These are phyloP conservation scores for Lentinula sp. DNA, from an alignment of 768 basidiomycete species.

Conservation along the genomic window DNA sequence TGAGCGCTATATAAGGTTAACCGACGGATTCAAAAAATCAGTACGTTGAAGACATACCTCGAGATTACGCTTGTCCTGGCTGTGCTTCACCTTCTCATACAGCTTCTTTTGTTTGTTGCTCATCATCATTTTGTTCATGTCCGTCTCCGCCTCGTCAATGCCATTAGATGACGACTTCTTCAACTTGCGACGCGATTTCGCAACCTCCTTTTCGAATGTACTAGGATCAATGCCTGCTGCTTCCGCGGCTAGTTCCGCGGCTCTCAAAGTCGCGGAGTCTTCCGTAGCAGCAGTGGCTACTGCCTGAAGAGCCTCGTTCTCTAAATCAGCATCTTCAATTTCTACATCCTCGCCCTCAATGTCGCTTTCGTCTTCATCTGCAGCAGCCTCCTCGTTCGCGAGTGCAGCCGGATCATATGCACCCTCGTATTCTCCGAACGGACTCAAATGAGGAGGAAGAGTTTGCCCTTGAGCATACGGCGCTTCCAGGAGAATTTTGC, in stretches of 20 bases:
- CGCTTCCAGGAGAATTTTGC: constrained; percentile 79
- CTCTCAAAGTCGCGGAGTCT: constrained; percentile 68
- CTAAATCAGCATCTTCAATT: constrained; percentile 17
- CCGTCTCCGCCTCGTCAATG: constrained; percentile 50
- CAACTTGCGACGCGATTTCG: constrained; percentile 44
- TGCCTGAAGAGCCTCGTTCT: constrained; percentile 24
- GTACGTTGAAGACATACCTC: constrained; percentile 54
- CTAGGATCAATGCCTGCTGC: constrained; percentile 77
- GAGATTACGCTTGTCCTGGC: constrained; percentile 64
- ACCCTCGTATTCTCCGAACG: constrained; percentile 79
- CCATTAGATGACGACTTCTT: constrained; percentile 19
- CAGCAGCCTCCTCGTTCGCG: constrained; percentile 24
- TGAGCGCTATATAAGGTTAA: constrained; percentile 40
- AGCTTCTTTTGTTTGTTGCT: constrained; percentile 91
- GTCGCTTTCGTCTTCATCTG: constrained; percentile 25
- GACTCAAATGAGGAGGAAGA: constrained; percentile 92
- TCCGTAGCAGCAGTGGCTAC: constrained; percentile 30
- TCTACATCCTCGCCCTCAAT: constrained; percentile 24
- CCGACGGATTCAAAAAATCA: not conserved
- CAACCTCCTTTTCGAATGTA: constrained; percentile 71
- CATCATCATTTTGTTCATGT: constrained; percentile 98
- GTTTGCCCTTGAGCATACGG: constrained; percentile 79
- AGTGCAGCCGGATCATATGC: constrained; percentile 63
- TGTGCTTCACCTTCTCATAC: constrained; percentile 90
- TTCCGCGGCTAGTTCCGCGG: constrained; percentile 91